phyloP scores from a whole-genome alignment of 306 rosid species.

The Arachis hypogaea region DNA sequence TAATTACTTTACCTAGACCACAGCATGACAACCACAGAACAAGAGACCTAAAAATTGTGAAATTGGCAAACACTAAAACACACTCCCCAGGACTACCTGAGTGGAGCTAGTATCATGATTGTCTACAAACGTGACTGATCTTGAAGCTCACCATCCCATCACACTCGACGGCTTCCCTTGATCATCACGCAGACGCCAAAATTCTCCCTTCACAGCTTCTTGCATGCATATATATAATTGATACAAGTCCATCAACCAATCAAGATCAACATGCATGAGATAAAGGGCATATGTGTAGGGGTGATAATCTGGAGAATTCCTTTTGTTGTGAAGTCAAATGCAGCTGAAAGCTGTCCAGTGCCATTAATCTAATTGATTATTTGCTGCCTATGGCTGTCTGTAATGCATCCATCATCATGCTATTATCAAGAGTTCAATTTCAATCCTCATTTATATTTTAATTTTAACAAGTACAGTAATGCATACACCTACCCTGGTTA shows the following conservation, averaged over 20 bases:
- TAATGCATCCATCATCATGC: not conserved
- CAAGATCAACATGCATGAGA: not conserved
- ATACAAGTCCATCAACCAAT: not conserved
- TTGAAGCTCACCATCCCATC: constrained; percentile 92
- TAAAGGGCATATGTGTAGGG: not conserved
- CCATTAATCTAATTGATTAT: constrained; percentile 82
- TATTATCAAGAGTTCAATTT: no score
- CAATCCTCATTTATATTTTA: no score
- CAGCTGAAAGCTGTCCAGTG: constrained; percentile 83
- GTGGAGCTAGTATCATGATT: constrained; percentile 95
- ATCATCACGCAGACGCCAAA: constrained; percentile 78
- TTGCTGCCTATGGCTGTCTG: constrained; percentile 88
- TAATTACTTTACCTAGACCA: not conserved
- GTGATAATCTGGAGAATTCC: constrained; percentile 83
- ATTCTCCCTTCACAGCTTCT: constrained; percentile 91
- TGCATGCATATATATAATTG: constrained; percentile 10
- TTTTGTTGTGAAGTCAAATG: constrained; percentile 96
- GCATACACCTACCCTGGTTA: constrained; percentile 63
- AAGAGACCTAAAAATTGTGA: no score
- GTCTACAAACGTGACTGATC: constrained; percentile 81
- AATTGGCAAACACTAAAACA: not conserved
- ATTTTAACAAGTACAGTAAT: no score
- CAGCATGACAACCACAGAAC: no score
- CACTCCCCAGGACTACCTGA: constrained; percentile 53
- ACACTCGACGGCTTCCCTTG: constrained; percentile 91